A percentile compares a stretch with the other conserved stretches of the same genome.
phyloP scores from a whole-genome alignment of 1,139 yeast genomes.

The Geotrichum fermentans region DNA sequence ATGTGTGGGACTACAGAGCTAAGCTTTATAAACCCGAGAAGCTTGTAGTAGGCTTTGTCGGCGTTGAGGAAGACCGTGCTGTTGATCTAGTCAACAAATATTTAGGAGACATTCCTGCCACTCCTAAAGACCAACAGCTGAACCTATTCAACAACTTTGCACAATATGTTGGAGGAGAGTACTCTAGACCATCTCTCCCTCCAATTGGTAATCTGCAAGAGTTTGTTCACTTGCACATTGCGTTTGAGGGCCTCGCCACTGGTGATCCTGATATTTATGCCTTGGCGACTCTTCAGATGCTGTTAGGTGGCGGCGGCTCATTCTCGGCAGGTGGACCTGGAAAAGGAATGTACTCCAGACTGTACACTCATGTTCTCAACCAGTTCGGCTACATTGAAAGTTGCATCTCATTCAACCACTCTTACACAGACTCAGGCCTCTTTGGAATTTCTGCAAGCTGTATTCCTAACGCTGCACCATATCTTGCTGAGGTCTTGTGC shows the following conservation, averaged over 20 bases:
- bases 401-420: conserved; percentile 83
- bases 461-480: conserved; percentile 78
- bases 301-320: conserved; percentile 97
- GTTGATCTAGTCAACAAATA: conserved; percentile 56
- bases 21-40: conserved; percentile 75
- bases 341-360: conserved; percentile 94
- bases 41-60: conserved; percentile 82
- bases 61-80: conserved; percentile 71
- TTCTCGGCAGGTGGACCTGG: conserved; percentile 99
- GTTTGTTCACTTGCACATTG: conserved; percentile 79
- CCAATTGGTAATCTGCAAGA: conserved; percentile 74
- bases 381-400: conserved; percentile 89
- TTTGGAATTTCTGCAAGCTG: conserved; percentile 87
- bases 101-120: conserved; percentile 55
- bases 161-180: conserved; percentile 73
- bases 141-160: conserved; percentile 42
- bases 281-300: conserved; percentile 80
- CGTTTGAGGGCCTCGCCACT: conserved; percentile 82
- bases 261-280: conserved; percentile 86
- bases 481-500: conserved; percentile 74
- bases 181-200: conserved; percentile 62
- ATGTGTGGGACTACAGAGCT: conserved; percentile 58
- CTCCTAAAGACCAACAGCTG: conserved; percentile 28
- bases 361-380: conserved; percentile 85
- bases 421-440: conserved; percentile 84